These are phyloP conservation scores for Phytopythium montanum DNA, from an alignment of 352 stramenopile species.

Conservation along the genomic window DNA sequence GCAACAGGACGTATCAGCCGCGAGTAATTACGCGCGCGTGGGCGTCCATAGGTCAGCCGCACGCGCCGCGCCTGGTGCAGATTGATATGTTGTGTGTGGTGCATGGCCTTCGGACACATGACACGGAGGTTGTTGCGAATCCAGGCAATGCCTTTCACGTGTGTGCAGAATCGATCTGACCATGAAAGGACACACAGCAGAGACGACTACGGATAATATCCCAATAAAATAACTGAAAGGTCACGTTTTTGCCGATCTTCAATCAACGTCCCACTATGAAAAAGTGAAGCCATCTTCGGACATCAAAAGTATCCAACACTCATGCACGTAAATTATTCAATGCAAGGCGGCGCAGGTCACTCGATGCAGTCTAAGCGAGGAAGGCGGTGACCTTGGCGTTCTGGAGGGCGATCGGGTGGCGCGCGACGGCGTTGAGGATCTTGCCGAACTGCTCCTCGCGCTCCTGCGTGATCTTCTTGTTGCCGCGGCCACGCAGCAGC, in stretches of 20 bases:
- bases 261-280: neutral
- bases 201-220: neutral
- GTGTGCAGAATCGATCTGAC: too few species aligned
- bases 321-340: slow-evolving; percentile 1
- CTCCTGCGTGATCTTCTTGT: slow-evolving; percentile 50
- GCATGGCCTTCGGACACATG: too few species aligned
- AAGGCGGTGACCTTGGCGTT: slow-evolving; percentile 48
- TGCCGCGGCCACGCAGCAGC: slow-evolving; percentile 40
- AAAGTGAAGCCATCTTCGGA: neutral
- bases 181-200: neutral
- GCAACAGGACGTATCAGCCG: slow-evolving; percentile 1
- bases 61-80: neutral
- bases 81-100: too few species aligned
- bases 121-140: too few species aligned
- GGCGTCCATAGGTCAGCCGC: neutral
- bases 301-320: neutral
- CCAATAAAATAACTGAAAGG: neutral
- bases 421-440: slow-evolving; percentile 60
- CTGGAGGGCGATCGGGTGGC: slow-evolving; percentile 44
- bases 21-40: neutral
- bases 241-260: neutral
- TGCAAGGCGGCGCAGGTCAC: neutral
- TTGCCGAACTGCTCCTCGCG: slow-evolving; percentile 54
- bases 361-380: slow-evolving; percentile 23
- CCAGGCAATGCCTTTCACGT: too few species aligned